Conservation (phyloP, 2,329 filamentous ascomycete genomes). For the Orbilia brochopaga region DNA sequence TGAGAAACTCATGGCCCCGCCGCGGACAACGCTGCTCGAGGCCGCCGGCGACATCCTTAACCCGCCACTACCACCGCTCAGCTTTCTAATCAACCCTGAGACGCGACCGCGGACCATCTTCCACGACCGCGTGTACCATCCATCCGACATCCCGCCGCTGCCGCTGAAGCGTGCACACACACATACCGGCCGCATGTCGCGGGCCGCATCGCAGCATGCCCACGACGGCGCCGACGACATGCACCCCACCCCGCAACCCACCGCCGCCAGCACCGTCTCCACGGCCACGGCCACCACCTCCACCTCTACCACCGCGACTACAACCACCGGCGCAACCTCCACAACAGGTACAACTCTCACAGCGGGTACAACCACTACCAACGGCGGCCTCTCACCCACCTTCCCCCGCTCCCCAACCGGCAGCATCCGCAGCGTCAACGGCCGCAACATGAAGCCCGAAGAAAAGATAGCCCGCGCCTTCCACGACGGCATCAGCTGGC, state of each 20-base stretch:
- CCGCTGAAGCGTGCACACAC: constrained; percentile 58
- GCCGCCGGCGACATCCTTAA: constrained; percentile 91
- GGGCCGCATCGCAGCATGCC: constrained; percentile 30
- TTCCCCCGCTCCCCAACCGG: constrained; percentile 41
- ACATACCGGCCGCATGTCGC: constrained; percentile 18
- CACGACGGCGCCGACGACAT: constrained; percentile 23
- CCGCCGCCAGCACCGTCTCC: not conserved
- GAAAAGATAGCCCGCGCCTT: constrained; percentile 98
- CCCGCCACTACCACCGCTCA: constrained; percentile 79
- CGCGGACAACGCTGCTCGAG: constrained; percentile 91
- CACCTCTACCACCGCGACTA: not conserved
- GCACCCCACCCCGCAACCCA: constrained; percentile 11
- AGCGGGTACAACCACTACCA: not conserved
- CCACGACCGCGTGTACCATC: constrained; percentile 94
- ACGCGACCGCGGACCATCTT: constrained; percentile 88
- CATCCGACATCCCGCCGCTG: constrained; percentile 85
- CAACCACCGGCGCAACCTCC: not conserved
- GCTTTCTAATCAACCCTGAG: constrained; percentile 83
- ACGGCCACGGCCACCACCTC: not conserved
- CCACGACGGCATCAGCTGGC: constrained; percentile 88
- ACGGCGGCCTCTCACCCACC: constrained; percentile 19
- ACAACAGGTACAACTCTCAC: not conserved
- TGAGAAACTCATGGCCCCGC: constrained; percentile 68
- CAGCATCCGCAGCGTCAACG: constrained; percentile 49
- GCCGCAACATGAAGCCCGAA: constrained; percentile 76